Evolutionary conservation across 2,329 filamentous ascomycete genomes (phyloP).

Genomic region (Fusarium cyanostomum): DNA sequence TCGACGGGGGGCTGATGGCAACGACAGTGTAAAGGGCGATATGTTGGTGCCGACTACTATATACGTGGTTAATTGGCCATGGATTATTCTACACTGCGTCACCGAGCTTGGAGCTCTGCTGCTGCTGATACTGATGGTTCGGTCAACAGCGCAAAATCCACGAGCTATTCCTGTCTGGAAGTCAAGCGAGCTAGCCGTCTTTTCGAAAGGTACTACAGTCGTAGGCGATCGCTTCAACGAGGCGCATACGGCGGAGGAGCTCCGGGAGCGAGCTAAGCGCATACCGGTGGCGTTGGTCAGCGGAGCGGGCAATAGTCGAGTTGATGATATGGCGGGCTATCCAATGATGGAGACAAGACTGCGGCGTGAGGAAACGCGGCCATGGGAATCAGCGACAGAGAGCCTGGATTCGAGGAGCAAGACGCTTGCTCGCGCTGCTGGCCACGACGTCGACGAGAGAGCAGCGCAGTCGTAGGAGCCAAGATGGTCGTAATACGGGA

Average conservation of each 20-base stretch:
- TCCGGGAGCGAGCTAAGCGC: constrained; percentile 7
- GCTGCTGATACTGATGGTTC: constrained; percentile 6
- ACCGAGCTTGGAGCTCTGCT: constrained; percentile 6
- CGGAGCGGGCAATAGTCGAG: background rate
- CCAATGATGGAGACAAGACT: background rate
- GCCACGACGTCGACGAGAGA: background rate
- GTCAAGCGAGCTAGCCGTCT: constrained; percentile 21
- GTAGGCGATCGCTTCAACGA: constrained; percentile 8
- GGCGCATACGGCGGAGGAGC: background rate
- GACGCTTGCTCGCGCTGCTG: background rate
- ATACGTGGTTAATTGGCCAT: constrained; percentile 20
- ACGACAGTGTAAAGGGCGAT: background rate
- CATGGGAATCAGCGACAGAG: background rate
- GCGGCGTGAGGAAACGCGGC: background rate
- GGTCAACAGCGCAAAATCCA: background rate
- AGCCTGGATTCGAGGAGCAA: background rate
- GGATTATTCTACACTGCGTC: constrained; percentile 19
- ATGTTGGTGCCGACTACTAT: constrained; percentile 7
- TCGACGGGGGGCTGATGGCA: constrained; percentile 2
- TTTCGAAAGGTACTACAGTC: constrained; percentile 11
- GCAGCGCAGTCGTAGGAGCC: background rate
- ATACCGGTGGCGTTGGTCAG: background rate
- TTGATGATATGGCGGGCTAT: background rate
- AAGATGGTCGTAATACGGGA: background rate
- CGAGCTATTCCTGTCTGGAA: constrained; percentile 16